Base-by-base conservation (phyloP, 2,329 filamentous ascomycete genomes). In the Lanzia echinophila region DNA sequence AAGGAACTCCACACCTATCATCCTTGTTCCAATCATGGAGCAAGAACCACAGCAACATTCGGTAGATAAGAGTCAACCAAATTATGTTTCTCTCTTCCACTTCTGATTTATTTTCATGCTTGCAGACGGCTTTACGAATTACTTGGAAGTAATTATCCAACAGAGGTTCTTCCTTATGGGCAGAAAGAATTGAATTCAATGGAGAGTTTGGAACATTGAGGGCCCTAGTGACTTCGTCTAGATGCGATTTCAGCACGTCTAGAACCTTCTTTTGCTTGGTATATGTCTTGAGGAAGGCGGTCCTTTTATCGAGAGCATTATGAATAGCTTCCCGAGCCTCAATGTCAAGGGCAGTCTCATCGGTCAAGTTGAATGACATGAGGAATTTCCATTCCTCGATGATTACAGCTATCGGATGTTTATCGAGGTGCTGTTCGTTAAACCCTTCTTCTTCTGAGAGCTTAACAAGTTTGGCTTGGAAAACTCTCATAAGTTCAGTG, bases 41-140 rank as follows among this genome's bases (percentile, higher is more conserved):
- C 67, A 77, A 71, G 50, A 81, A 65, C 79, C 78, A 81, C 62
- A 78, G 81, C 22, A 81, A 69, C 79, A 81, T 82, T 24, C 78
- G 68, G 57, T 81, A 78, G 3, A 81, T 71, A 17, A 82, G 66
- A 7, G 74, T 75, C 59, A 76, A 77, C 78, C 78, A 81, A n/a
- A 79, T 72, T 7, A 73, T 70, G n/a, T 56, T 52, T 22, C 55
- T 56, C 19, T 59, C 13, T n/a, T 63, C 60, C 41, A 53, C 61
- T n/a, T 56, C 56, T 10, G 50, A n/a, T 24, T 36, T 54, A 12
- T 28, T 4, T 28, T 28, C 24, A 8, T 28, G 24, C 24, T 28
- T 28, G 24, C 24, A 28, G 66, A 63, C 2, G 60, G 67, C 22
- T 24, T 44, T 36, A 5, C 73, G 70, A 13, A 82, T 69, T 0